Conservation (phyloP, 2,329 filamentous ascomycete genomes). For the Alternaria sp. region DNA sequence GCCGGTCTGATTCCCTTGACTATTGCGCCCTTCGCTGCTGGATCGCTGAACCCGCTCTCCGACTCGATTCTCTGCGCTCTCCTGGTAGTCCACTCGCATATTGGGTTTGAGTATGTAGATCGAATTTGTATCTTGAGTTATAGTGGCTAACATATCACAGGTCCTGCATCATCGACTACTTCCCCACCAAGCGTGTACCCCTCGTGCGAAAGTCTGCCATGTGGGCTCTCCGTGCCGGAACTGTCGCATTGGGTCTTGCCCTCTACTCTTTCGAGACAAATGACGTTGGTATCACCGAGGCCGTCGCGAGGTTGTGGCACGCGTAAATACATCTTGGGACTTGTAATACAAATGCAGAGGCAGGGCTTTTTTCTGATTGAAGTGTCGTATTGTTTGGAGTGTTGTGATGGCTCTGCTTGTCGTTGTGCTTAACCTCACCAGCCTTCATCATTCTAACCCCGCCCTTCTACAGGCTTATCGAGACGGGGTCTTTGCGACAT, state of each 20-base stretch:
- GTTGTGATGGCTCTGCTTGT: background rate
- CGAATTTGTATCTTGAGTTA: background rate
- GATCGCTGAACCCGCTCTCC: conserved; percentile 84
- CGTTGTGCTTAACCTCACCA: background rate
- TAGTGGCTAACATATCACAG: conserved; percentile 45
- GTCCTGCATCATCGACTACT: conserved; percentile 85
- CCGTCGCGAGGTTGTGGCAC: conserved; percentile 86
- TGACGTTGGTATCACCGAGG: conserved; percentile 92
- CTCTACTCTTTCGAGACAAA: conserved; percentile 99
- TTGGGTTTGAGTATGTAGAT: conserved; percentile 79
- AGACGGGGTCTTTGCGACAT: background rate
- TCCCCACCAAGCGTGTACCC: conserved; percentile 75
- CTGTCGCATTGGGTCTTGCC: conserved; percentile 81
- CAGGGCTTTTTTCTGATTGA: background rate
- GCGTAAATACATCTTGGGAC: conserved; percentile 59
- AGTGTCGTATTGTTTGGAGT: background rate
- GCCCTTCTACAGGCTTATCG: background rate
- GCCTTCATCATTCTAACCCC: background rate
- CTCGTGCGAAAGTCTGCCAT: conserved; percentile 68
- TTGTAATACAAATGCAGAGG: conserved; percentile 10
- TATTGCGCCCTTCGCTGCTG: conserved; percentile 88
- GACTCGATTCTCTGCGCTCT: conserved; percentile 85
- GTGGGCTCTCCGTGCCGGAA: conserved; percentile 81
- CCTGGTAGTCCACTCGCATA: conserved; percentile 90
- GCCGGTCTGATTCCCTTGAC: conserved; percentile 84